Evolutionary conservation across 179 eudicot species (phyloP).

Genomic region (Nepenthes alata): DNA sequence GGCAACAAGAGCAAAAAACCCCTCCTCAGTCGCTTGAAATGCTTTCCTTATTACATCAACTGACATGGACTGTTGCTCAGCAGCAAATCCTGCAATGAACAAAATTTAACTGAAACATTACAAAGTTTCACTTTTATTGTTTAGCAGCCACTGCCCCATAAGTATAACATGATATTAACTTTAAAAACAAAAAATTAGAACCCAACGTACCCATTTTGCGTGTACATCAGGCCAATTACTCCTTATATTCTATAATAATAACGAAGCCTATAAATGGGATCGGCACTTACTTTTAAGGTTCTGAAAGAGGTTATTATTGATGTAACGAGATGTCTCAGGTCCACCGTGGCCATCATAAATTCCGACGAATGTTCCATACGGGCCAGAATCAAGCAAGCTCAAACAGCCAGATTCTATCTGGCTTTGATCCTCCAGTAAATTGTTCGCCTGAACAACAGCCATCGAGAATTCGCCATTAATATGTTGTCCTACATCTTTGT

Average conservation of each 20-base stretch:
- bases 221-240: neutral
- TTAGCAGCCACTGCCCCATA: neutral
- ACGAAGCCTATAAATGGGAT: neutral
- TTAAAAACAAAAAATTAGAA: too few species aligned
- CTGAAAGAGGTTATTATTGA: slow-evolving; percentile 75
- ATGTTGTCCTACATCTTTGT: slow-evolving; percentile 84
- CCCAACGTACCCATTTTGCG: too few species aligned
- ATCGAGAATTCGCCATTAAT: slow-evolving; percentile 85
- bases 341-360: slow-evolving; percentile 97
- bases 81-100: slow-evolving; percentile 50
- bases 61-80: slow-evolving; percentile 81
- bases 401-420: slow-evolving; percentile 83
- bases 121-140: neutral
- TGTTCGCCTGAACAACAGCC: slow-evolving; percentile 98
- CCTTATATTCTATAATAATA: neutral
- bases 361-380: slow-evolving; percentile 79
- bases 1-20: slow-evolving; percentile 64
- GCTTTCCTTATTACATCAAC: slow-evolving; percentile 79
- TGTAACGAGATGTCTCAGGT: slow-evolving; percentile 77
- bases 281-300: slow-evolving; percentile 66
- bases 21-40: slow-evolving; percentile 94
- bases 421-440: slow-evolving; percentile 89
- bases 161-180: neutral
- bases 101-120: neutral
- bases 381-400: slow-evolving; percentile 63